Conservation (phyloP, 2,329 filamentous ascomycete species). For the Waltergamsia citrina region DNA sequence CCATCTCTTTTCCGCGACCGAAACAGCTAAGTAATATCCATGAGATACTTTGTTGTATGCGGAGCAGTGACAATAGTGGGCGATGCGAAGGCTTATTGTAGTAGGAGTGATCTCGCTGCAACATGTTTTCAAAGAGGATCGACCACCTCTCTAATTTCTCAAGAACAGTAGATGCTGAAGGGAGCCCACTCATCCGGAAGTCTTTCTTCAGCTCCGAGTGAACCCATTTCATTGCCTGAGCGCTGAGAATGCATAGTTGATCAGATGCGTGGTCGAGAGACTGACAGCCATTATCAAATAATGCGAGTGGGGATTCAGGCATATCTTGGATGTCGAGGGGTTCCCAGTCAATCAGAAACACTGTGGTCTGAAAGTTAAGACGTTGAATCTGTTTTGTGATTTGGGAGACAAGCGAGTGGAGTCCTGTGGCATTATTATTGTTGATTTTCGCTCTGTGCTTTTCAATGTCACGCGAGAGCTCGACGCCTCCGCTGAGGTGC, state of each 20-base stretch:
- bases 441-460: constrained; percentile 7
- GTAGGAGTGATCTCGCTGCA: constrained; percentile 8
- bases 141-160: constrained; percentile 16
- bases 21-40: constrained; percentile 14
- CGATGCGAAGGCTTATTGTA: constrained; percentile 6
- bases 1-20: constrained; percentile 16
- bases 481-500: constrained; percentile 23
- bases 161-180: constrained; percentile 7
- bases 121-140: constrained; percentile 14
- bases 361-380: constrained; percentile 24
- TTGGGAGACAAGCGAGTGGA: constrained; percentile 14
- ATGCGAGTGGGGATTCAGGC: constrained; percentile 7
- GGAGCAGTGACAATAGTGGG: constrained; percentile 15
- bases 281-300: constrained; percentile 10
- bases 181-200: constrained; percentile 6
- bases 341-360: constrained; percentile 22
- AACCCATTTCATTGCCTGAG: constrained; percentile 17
- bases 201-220: constrained; percentile 12
- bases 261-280: constrained; percentile 22
- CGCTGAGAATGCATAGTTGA: constrained; percentile 18
- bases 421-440: constrained; percentile 5
- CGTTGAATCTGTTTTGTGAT: constrained; percentile 22
- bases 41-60: constrained; percentile 18
- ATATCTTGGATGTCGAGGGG: constrained; percentile 15
- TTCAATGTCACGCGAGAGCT: constrained; percentile 15